Base-by-base conservation (phyloP, 306 rosid genomes). In the Sindora glabra region DNA sequence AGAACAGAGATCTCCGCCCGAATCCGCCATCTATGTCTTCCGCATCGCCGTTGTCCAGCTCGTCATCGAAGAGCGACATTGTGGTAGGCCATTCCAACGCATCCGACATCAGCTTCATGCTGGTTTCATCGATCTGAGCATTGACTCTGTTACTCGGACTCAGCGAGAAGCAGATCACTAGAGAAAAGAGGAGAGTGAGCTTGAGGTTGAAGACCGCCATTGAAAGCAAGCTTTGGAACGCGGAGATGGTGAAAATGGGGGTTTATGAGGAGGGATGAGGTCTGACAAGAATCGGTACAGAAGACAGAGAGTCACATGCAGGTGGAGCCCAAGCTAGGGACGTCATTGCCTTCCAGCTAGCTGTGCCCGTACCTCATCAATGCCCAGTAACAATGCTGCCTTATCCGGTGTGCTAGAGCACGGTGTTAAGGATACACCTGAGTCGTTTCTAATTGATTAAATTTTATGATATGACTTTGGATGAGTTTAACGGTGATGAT, bases 1-100 rank as follows among this genome's bases (percentile, higher is more conserved):
- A 91, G 79, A 79, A 85, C 54, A 91, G 73, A 9, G 98, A 85
- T 82, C 98, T 81, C 9, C 96, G 78, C 2, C 62, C 64, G 5
- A 64, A 62, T 2, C 73, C 89, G 7, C 47, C 75, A 5, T 71
- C 83, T 0, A 45, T 45, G 9, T 51, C 85, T 1, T 46, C 80
- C 21, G 64, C 86, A 0, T 6, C 64, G 0, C 53, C 71, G 4
- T 30, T 60, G 0, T 37, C 82, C 0, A 72, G 13, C 32, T 75
- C 80, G 16, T 75, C 80, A 19, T 68, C 67, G 76, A 72, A 62
- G 1, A 77, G 40, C 5, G 87, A 50, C 75, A 65, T 71, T 38
- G 90, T 61, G n/a, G 78, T 50, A 0, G 95, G 89, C 82, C 83
- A 79, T 25, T 87, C 97, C 16, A 90, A 21, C 10, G 73, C 73